Evolutionary conservation across 2,329 filamentous ascomycete species (phyloP), one percentile per base, ranked within the genome.

Genomic region (Ophiosphaerella narmari): DNA sequence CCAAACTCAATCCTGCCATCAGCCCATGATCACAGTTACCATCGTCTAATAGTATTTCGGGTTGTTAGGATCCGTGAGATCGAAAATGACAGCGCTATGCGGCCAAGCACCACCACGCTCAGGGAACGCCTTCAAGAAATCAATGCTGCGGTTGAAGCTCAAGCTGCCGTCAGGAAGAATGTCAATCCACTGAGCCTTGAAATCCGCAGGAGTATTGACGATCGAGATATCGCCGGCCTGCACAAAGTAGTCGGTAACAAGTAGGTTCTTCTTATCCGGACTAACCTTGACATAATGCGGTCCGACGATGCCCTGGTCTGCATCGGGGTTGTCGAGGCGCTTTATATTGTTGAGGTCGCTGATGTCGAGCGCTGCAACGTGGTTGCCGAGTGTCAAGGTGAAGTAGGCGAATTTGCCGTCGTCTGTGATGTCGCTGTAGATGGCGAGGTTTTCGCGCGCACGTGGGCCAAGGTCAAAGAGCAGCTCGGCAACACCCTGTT

Each of bases 201-300:
- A 86, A 64, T 86, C 83, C 16, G 76, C 82, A 0, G 82, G 82
- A 0, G 82, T 85, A 63, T 86, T 85, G 62, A 86, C 76, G 2
- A 86, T 72, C 6, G 80, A 81, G 48, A 86, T 85, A 48, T 82
- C 80, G 23, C 83, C 83, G 8, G 78, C 82, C 71, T 86, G 83
- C 2, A 87, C 82, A 61, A 86, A 86, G 74, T 86, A 86, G 44
- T 85, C 84, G n/a, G 81, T 85, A 12, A 86, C 82, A 2, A 86
- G 75, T 13, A 86, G 68, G 65, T 86, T 82, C 76, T 84, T 84
- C 75, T 86, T 82, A 56, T 86, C 84, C 0, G 84, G 83, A 4
- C 81, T 81, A 51, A 86, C 76, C 75, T 86, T 86, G 73, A 86
- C 74, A 59, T 86, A 86, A 73, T 86, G 84, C 0, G 83, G 83